Evolutionary conservation across 1,284 basidiomycete species (phyloP).

Genomic region (Tremellales sp.): DNA sequence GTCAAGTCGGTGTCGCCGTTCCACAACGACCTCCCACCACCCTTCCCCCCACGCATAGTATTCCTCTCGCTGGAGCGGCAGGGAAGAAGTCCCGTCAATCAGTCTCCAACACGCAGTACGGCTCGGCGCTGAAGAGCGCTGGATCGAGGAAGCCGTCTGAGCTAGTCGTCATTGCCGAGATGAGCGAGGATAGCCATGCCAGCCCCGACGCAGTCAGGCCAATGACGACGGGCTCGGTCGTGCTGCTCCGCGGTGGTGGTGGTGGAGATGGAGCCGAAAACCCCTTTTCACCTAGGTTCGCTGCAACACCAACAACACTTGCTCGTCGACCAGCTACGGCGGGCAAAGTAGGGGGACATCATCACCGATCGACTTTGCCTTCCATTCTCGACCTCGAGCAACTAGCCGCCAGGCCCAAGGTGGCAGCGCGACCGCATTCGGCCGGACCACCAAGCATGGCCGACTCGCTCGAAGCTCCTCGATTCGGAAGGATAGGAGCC

Average conservation of each 20-base stretch:
- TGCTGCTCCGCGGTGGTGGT: no score
- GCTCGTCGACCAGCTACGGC: no score
- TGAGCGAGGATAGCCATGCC: not conserved
- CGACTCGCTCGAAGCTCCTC: not conserved
- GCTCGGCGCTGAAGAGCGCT: not conserved
- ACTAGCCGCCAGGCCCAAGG: not conserved
- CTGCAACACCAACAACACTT: no score
- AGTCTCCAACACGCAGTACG: not conserved
- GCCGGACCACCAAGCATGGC: not conserved
- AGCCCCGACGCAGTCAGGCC: not conserved
- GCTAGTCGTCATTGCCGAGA: not conserved
- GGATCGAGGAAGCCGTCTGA: not conserved
- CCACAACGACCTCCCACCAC: no score
- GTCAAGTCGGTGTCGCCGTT: no score
- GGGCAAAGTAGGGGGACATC: no score
- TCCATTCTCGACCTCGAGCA: slow-evolving; percentile 19
- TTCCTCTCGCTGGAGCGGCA: no score
- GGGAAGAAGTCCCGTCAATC: not conserved
- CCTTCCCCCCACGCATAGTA: not conserved
- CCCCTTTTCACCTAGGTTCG: not conserved
- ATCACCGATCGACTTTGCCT: slow-evolving; percentile 11
- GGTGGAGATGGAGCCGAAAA: no score
- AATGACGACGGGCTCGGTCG: not conserved
- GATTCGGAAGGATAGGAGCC: not conserved
- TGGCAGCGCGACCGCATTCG: not conserved